phyloP scores from a whole-genome alignment of 2,329 filamentous ascomycete genomes.

The Aureobasidium sp. region DNA sequence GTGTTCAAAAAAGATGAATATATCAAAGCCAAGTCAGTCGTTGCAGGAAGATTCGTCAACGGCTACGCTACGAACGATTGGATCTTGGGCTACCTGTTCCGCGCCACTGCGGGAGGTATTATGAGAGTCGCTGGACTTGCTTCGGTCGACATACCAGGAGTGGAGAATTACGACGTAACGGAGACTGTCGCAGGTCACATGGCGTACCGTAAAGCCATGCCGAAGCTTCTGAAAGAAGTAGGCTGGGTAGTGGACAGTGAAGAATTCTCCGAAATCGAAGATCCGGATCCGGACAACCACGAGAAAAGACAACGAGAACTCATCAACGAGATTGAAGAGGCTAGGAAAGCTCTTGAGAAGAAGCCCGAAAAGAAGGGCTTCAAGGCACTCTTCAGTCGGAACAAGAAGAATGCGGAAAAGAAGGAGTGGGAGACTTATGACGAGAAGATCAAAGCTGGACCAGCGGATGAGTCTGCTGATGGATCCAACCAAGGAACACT shows the following conservation, averaged over 20 bases:
- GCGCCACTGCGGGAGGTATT: conserved; percentile 86
- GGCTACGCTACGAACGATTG: conserved; percentile 93
- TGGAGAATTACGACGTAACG: conserved; percentile 84
- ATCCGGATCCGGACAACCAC: conserved; percentile 93
- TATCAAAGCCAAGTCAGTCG: conserved; percentile 69
- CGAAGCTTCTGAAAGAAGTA: conserved; percentile 73
- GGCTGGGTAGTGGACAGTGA: conserved; percentile 90
- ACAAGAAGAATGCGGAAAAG: conserved; percentile 69
- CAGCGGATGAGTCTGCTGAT: conserved; percentile 39
- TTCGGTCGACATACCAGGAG: conserved; percentile 67
- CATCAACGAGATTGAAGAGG: conserved; percentile 94
- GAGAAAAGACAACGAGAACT: conserved; percentile 79
- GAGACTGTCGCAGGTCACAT: conserved; percentile 84
- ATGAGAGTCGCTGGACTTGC: conserved; percentile 79
- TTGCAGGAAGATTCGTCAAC: conserved; percentile 89
- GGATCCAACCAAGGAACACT: conserved; percentile 54
- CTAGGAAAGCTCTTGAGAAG: conserved; percentile 75
- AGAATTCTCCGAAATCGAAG: conserved; percentile 94
- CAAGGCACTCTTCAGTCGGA: conserved; percentile 68
- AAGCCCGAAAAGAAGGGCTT: conserved; percentile 66
- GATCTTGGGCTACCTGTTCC: conserved; percentile 92
- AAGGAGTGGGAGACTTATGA: conserved; percentile 95
- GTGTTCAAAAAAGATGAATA: conserved; percentile 92
- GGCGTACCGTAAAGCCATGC: conserved; percentile 93
- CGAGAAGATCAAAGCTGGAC: conserved; percentile 48